Evolutionary conservation across 352 stramenopile species (phyloP), one percentile per base, ranked within the genome.

Genomic region (Albugo laibachii): DNA sequence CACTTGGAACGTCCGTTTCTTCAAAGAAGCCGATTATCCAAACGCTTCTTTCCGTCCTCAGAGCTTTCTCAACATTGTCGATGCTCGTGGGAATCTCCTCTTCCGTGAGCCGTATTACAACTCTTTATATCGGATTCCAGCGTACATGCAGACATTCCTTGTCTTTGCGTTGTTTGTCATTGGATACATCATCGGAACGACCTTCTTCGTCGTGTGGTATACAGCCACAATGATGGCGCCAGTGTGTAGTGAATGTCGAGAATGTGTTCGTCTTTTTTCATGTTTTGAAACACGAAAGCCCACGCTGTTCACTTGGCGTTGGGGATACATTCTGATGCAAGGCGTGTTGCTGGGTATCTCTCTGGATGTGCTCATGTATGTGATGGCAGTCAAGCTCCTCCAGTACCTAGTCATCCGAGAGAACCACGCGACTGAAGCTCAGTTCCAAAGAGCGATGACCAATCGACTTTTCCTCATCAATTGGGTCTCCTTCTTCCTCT

Each of bases 401-500:
- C 61, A 66, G 15, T 83, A 84, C 36, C 87, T 88, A 45, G 76
- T 88, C 10, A 65, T 77, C 3, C 69, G 74, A 2, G 80, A 92
- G 41, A 91, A 91, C 58, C 75, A 87, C 47, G 69, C 62, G 36
- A 87, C 72, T 6, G 74, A 87, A 18, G 69, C 69, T 4, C 74
- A 91, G 38, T 83, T 86, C 44, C 72, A 91, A 35, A 62, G 71
- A 13, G 84, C 77, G 46, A 86, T 86, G 74, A 66, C 87, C 57
- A 87, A 82, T 53, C 77, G 77, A 0, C 50, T 91, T 12, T 92
- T 92, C 47, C 63, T 69, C 16, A 89, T 92, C 56, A 89, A 88
- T 52, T 92, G 80, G 80, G 85, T 91, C 42, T 88, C 77, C 14
- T 91, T 91, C 49, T 92, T 92, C 49, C 55, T 87, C 36, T 92